Percentiles rank a stretch among this genome's conserved stretches.
Conservation (phyloP, 768 basidiomycete genomes). For the Tulasnella sp. region DNA sequence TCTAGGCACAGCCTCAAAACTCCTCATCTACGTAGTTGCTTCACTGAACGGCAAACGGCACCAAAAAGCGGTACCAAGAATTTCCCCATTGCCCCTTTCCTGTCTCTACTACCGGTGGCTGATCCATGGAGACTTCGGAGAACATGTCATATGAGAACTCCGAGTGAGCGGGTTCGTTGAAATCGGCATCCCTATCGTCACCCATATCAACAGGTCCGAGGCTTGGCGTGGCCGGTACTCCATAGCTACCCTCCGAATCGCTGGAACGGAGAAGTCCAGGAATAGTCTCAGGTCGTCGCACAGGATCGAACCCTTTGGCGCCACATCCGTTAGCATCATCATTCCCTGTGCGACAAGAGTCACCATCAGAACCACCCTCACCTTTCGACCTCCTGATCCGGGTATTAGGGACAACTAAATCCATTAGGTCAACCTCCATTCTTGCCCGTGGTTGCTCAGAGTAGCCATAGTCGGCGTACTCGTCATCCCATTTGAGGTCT, state of each 20-base stretch:
- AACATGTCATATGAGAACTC: background rate
- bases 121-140: background rate
- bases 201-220: background rate
- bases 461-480: background rate
- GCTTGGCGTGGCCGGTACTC: background rate
- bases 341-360: background rate
- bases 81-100: too few relatives aligned
- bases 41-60: too few relatives aligned
- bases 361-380: background rate
- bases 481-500: background rate
- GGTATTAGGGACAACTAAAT: background rate
- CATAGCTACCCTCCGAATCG: background rate
- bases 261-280: background rate
- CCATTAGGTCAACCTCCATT: background rate
- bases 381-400: background rate
- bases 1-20: too few relatives aligned
- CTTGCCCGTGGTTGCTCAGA: background rate
- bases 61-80: too few relatives aligned
- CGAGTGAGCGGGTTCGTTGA: background rate
- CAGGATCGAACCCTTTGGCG: background rate
- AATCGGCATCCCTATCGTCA: background rate
- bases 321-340: background rate
- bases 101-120: background rate
- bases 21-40: too few relatives aligned
- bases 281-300: background rate